phyloP scores from a whole-genome alignment of 345 rosid species.

The Brassica incana region DNA sequence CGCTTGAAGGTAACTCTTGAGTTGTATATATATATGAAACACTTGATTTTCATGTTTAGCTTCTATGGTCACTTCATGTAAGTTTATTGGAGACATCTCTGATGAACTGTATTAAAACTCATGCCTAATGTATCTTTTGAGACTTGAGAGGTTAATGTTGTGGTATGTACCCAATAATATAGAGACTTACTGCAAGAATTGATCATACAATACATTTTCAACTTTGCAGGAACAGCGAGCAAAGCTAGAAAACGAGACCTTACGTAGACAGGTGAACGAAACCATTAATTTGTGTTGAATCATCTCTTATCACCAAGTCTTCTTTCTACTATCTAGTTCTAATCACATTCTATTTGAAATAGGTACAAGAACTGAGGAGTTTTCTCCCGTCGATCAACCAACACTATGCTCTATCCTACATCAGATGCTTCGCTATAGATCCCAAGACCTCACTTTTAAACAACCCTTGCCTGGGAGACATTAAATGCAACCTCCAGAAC shows the following conservation, averaged over 20 bases:
- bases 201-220: background rate
- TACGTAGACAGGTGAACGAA: constrained; percentile 72
- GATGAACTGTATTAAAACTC: too few relatives aligned
- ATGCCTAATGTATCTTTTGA: too few relatives aligned
- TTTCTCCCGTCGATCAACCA: constrained; percentile 54
- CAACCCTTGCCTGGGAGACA: constrained; percentile 44
- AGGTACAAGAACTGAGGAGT: constrained; percentile 83
- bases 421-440: constrained; percentile 54
- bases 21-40: too few relatives aligned
- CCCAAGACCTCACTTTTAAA: constrained; percentile 43
- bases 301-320: background rate
- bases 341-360: constrained; percentile 7
- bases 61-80: too few relatives aligned
- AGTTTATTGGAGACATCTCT: too few relatives aligned
- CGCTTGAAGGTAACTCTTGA: constrained; percentile 55
- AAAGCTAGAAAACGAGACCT: constrained; percentile 80
- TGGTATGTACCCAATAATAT: too few relatives aligned
- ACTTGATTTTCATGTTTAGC: too few relatives aligned
- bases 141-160: too few relatives aligned
- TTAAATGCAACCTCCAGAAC: constrained; percentile 44
- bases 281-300: background rate
- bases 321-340: background rate
- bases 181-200: background rate
- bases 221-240: constrained; percentile 72
- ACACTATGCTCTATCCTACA: constrained; percentile 46